These are phyloP conservation scores for Saccharomycopsis synnaedendra DNA, from an alignment of 805 yeast species.

Conservation along the genomic window DNA sequence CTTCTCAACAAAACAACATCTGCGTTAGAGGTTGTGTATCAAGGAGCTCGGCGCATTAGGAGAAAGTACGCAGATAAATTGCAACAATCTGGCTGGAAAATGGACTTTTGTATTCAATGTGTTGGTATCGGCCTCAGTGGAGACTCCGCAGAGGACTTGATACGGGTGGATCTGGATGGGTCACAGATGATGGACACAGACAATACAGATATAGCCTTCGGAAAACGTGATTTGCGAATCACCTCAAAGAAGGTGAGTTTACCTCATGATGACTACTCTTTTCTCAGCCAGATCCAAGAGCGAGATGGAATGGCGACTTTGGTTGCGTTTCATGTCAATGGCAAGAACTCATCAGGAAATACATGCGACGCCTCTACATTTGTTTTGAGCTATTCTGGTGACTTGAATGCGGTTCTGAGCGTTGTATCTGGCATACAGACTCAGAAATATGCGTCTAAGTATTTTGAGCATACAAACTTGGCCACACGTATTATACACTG, in stretches of 20 bases:
- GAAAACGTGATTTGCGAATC: no score
- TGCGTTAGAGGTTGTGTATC: neutral
- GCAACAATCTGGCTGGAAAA: neutral
- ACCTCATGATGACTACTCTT: no score
- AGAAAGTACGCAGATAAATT: neutral
- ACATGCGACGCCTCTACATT: no score
- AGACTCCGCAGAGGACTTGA: neutral
- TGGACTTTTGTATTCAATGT: neutral
- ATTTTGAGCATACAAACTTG: constrained; percentile 2
- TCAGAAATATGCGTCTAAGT: constrained; percentile 1
- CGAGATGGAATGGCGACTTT: no score
- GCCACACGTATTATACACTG: constrained; percentile 7
- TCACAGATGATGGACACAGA: no score
- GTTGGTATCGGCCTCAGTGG: neutral
- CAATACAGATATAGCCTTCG: no score
- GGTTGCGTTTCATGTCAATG: no score
- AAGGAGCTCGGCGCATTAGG: neutral
- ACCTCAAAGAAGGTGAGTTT: no score
- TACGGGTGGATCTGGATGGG: neutral
- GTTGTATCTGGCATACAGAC: neutral
- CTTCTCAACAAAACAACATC: neutral
- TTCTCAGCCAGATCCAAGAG: no score
- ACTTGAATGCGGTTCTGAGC: no score
- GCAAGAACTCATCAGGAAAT: no score
- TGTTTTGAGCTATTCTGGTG: no score